Evolutionary conservation across 202 grass and related monocot species (phyloP), one percentile per base, ranked within the genome.

Genomic region (Cymbopogon flexuosus): DNA sequence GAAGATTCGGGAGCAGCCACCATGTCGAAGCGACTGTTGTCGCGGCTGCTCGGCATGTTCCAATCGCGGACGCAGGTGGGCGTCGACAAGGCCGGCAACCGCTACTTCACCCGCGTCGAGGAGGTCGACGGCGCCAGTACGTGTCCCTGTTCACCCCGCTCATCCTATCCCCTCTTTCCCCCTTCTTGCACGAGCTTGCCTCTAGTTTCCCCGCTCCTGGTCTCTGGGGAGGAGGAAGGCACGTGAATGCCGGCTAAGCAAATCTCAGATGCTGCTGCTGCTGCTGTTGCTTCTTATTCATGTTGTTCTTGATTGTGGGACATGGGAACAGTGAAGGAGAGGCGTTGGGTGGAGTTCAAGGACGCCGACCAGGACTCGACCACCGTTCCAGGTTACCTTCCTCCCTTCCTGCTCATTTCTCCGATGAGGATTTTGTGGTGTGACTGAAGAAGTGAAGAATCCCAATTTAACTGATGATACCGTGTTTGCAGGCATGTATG

Each of bases 311-410:
- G 39, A 72, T 76, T 23, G 24, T 7, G 7, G n/a, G 24, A 52
- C 45, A 34, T 10, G 43, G 8, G 69, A 52, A 3, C 62, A 97
- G 95, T 82, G 81, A 94, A 93, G 72, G 95, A 93, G 84, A 98
- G 91, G 80, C 88, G 95, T 41, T 98, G 92, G 95, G 90, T 98
- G 36, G 78, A 93, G 81, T 98, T 89, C 87, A 94, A 94, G 84
- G 88, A 69, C 54, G 84, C 84, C 22, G 95, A 98, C 61, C 64
- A 83, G 70, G 95, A 98, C 46, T 80, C 92, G 41, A 94, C 90
- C 58, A 79, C 84, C 45, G 76, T 98, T 89, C 92, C 92, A 98
- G 92, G 90, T 97, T 71, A 82, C 52, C 12, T 49, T 85, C 24
- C 16, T 51, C 31, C 14, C 18, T 18, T 68, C 5, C 18, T 79